Evolutionary conservation across 106 monocot species (phyloP).

Genomic region (Dactylorhiza incarnata): DNA sequence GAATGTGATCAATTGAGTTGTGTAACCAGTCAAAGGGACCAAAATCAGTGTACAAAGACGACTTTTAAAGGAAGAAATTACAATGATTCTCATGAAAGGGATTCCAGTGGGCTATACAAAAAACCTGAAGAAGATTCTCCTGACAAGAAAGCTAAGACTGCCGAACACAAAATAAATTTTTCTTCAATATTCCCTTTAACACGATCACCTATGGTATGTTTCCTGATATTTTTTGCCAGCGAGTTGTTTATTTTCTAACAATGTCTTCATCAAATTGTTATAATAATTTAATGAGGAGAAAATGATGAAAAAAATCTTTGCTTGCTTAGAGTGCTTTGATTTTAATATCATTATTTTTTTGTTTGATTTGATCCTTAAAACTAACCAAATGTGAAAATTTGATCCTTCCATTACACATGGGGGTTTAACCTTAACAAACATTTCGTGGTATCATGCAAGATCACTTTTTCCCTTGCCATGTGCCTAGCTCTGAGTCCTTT

Average conservation of each 20-base stretch:
- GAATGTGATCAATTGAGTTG: neutral
- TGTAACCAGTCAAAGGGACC: neutral
- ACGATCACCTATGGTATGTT: neutral
- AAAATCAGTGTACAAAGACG: neutral
- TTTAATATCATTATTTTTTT: no score
- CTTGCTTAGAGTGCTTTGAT: no score
- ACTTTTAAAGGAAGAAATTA: neutral
- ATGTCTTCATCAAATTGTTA: neutral
- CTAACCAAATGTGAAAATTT: no score
- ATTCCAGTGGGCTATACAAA: neutral
- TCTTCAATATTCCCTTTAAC: conserved; percentile 1
- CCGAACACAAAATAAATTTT: conserved; percentile 1
- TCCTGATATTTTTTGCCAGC: neutral
- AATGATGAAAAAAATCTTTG: no score
- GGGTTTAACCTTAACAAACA: no score
- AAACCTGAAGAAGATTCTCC: neutral
- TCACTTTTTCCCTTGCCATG: no score
- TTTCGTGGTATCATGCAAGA: no score
- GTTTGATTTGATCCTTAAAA: no score
- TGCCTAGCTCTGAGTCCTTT: no score
- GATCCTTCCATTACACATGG: no score
- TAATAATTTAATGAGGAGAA: neutral
- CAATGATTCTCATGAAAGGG: neutral
- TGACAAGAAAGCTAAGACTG: neutral
- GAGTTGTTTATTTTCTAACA: neutral